phyloP scores from a whole-genome alignment of 495 filamentous ascomycete genomes.

The Hypoxylon subgilvum region DNA sequence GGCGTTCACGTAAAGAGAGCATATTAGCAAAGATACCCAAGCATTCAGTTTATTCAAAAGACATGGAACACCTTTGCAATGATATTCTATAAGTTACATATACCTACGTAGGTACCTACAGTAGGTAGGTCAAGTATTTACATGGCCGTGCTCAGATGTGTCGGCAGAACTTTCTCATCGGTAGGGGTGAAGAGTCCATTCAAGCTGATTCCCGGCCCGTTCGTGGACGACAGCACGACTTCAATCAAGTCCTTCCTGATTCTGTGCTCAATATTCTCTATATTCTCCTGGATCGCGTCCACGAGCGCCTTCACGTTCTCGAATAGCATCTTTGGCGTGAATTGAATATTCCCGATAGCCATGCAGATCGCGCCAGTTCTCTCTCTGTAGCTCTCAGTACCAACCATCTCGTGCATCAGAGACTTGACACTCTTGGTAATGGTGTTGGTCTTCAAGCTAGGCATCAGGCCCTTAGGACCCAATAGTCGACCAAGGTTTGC shows the following conservation, averaged over 20 bases:
- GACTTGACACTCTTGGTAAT: conserved; percentile 77
- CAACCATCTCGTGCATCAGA: conserved; percentile 77
- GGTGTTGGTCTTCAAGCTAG: conserved; percentile 82
- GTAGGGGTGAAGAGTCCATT: conserved; percentile 74
- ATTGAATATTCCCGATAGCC: conserved; percentile 87
- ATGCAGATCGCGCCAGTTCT: conserved; percentile 81
- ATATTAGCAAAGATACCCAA: conserved; percentile 43
- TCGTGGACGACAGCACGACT: conserved; percentile 90
- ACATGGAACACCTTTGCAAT: conserved; percentile 63
- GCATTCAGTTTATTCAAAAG: conserved; percentile 20
- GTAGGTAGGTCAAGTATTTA: no score
- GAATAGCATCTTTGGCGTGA: conserved; percentile 83
- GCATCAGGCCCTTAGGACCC: conserved; percentile 91
- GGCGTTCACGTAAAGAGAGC: not conserved
- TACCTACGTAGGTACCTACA: no score
- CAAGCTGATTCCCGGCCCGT: conserved; percentile 83
- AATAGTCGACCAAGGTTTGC: conserved; percentile 78
- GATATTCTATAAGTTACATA: conserved; percentile 44
- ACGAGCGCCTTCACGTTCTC: conserved; percentile 84
- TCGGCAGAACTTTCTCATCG: conserved; percentile 59
- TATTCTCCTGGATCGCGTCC: conserved; percentile 76
- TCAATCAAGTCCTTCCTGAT: conserved; percentile 84
- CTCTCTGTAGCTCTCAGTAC: conserved; percentile 86
- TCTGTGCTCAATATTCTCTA: conserved; percentile 68
- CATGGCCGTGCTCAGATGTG: conserved; percentile 59